Base-by-base conservation (phyloP, 1,284 basidiomycete genomes). In the Tetrapyrgos nigripes region DNA sequence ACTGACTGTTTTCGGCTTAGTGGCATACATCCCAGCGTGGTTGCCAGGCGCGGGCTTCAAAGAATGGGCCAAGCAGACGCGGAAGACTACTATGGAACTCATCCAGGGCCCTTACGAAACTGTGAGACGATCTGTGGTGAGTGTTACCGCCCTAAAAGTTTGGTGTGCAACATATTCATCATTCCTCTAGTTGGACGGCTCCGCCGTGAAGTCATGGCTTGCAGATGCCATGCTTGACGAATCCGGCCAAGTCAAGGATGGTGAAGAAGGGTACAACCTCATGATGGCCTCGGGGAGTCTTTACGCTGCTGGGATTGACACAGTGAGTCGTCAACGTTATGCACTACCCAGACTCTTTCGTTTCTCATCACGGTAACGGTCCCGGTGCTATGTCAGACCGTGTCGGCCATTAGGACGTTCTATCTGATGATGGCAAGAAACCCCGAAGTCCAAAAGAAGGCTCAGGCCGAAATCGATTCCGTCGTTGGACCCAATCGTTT, bases 401-500 rank as follows among this genome's bases (percentile, higher is more conserved):
- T 40, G 5, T 40, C 37, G 37, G 37, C 37, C 17, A 40, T 40
- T 17, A 40, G 37, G 19, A 40, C 37, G 17, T 40, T 40, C 37
- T 40, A 17, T n/a, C 37, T 40, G 14, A 40, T 40, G 37, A 40
- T 40, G 37, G 17, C 17, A 5, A 6, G 37, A 40, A 40, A 40
- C 19, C 37, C 37, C 4, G 37, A 40, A 40, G 19, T 17, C 17
- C 53, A 55, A 24, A 55, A 43, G 33, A 55, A 48, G n/a, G 53
- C 53, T 28, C 53, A 55, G 48, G 56, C 45, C 13, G 56, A 58
- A 46, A 19, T 58, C 47, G 58, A 59, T 35, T 47, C 37, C 21
- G 58, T 59, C n/a, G 46, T 75, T n/a, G 72, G 69, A 4, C 63
- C 55, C 45, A 57, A 66, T 3, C 67, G 72, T 4, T 62, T 75